Conservation (phyloP, 352 stramenopile genomes). For the Phytophthora pinifolia region DNA sequence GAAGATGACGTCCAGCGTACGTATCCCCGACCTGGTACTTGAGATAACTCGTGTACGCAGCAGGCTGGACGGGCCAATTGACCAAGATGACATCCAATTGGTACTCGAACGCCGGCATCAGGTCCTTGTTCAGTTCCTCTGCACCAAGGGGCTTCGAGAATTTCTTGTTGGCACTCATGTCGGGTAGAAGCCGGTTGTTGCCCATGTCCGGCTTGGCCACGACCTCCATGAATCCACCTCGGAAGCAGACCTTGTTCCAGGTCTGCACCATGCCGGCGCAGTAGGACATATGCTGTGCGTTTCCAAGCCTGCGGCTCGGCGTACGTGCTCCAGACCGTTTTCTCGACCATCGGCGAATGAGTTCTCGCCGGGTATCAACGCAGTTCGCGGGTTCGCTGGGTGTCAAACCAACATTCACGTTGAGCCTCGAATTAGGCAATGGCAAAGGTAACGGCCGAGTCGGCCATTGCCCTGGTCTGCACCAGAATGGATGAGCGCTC, state of each 20-base stretch:
- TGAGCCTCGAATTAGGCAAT: too few relatives aligned
- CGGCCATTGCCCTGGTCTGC: background rate
- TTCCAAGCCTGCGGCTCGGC: conserved; percentile 32
- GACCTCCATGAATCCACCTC: conserved; percentile 90
- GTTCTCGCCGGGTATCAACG: too few relatives aligned
- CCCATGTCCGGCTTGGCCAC: conserved; percentile 77
- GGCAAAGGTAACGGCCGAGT: too few relatives aligned
- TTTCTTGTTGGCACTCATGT: conserved; percentile 63
- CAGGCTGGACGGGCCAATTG: conserved; percentile 42
- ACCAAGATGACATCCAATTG: conserved; percentile 49
- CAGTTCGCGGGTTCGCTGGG: too few relatives aligned
- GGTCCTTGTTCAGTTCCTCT: conserved; percentile 29
- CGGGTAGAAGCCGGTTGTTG: conserved; percentile 53
- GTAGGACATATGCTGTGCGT: conserved; percentile 2
- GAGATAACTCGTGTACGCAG: conserved; percentile 46
- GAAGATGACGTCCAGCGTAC: conserved; percentile 19
- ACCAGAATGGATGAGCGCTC: conserved; percentile 14
- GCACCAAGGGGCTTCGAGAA: conserved; percentile 30
- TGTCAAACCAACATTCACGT: too few relatives aligned
- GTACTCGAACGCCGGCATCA: conserved; percentile 45
- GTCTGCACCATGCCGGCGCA: conserved; percentile 82
- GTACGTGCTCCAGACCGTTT: conserved; percentile 26
- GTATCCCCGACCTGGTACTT: conserved; percentile 63
- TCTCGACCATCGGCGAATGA: too few relatives aligned
- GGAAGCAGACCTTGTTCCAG: conserved; percentile 95